Conservation (phyloP, 1,284 basidiomycete genomes). For the Irpex sp. region DNA sequence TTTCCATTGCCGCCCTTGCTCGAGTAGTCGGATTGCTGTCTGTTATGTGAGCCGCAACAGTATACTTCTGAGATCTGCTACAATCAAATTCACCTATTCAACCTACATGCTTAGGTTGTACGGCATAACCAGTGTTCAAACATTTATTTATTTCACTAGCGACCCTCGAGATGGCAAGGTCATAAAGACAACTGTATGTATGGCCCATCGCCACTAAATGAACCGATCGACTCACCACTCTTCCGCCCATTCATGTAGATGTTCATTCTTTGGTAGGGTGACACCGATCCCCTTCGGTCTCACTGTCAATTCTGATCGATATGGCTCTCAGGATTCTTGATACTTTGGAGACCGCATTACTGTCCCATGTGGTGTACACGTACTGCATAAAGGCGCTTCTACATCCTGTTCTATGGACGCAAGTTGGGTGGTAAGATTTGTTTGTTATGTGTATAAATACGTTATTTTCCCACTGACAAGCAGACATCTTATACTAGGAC, state of each 20-base stretch:
- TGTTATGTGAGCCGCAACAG: neutral
- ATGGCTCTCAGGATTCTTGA: neutral
- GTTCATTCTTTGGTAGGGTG: neutral
- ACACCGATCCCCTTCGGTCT: too few species aligned
- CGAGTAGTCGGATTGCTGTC: neutral
- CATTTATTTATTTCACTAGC: conserved; percentile 4
- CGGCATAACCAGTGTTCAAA: conserved; percentile 11
- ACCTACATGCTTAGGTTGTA: conserved; percentile 1
- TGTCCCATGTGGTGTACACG: neutral
- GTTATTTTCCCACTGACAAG: neutral
- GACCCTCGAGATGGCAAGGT: neutral
- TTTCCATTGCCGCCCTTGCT: neutral
- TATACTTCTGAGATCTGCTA: too few species aligned
- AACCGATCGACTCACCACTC: too few species aligned
- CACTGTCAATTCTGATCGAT: neutral
- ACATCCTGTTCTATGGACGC: neutral
- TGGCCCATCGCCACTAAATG: too few species aligned
- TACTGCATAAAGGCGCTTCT: neutral
- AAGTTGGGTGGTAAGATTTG: neutral
- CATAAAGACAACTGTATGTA: conserved; percentile 5
- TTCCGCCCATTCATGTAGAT: too few species aligned
- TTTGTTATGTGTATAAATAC: neutral
- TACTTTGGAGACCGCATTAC: neutral
- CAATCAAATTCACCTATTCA: too few species aligned
- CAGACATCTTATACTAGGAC: neutral